These are phyloP conservation scores for Maudiozyma serrabonitensis DNA, from an alignment of 805 yeast genomes.

Conservation along the genomic window DNA sequence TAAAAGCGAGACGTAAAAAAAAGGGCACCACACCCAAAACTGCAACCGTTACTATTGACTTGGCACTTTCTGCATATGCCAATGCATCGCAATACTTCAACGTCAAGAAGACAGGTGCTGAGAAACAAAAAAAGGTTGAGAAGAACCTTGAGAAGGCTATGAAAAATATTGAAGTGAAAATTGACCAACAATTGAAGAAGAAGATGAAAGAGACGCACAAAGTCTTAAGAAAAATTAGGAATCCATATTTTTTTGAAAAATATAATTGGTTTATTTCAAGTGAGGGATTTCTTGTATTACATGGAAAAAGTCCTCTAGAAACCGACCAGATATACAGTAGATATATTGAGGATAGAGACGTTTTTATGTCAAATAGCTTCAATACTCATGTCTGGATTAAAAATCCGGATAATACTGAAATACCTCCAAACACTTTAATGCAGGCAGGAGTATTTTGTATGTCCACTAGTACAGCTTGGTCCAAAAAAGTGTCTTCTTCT, in stretches of 20 bases:
- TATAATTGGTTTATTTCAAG: slow-evolving; percentile 89
- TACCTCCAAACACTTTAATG: slow-evolving; percentile 78
- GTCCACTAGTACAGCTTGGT: slow-evolving; percentile 84
- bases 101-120: slow-evolving; percentile 61
- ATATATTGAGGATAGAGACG: slow-evolving; percentile 65
- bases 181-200: slow-evolving; percentile 59
- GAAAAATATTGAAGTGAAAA: slow-evolving; percentile 71
- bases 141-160: slow-evolving; percentile 69
- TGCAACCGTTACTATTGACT: slow-evolving; percentile 53
- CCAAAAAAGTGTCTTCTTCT: slow-evolving; percentile 65
- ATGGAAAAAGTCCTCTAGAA: slow-evolving; percentile 77
- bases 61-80: slow-evolving; percentile 71
- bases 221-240: slow-evolving; percentile 48
- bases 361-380: slow-evolving; percentile 65
- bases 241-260: slow-evolving; percentile 87
- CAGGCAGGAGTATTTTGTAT: slow-evolving; percentile 88
- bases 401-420: slow-evolving; percentile 63
- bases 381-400: slow-evolving; percentile 70
- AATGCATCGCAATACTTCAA: slow-evolving; percentile 79
- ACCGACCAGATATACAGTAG: slow-evolving; percentile 71
- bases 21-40: slow-evolving; percentile 8
- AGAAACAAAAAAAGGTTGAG: slow-evolving; percentile 73
- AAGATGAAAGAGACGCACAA: slow-evolving; percentile 49
- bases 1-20: slow-evolving; percentile 1
- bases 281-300: slow-evolving; percentile 78